Evolutionary conservation across 1,284 basidiomycete genomes (phyloP).

Genomic region (Pisolithus thermaeus): DNA sequence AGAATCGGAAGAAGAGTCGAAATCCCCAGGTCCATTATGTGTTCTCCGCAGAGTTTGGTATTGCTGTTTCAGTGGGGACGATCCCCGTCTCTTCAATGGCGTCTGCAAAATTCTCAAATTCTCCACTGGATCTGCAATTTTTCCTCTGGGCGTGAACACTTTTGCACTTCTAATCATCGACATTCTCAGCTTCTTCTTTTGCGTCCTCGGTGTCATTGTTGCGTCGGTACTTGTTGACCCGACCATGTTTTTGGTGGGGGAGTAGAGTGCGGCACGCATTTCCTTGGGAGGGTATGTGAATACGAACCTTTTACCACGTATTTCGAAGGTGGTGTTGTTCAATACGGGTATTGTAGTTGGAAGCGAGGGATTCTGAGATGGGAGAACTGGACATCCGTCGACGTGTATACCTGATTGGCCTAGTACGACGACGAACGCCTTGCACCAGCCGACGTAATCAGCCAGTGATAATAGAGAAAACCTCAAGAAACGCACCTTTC

Average conservation of each 20-base stretch:
- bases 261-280: conserved; percentile 44
- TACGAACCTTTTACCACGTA: conserved; percentile 60
- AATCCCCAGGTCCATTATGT: conserved; percentile 2
- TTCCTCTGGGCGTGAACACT: conserved; percentile 63
- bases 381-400: conserved; percentile 57
- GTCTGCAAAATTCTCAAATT: conserved; percentile 58
- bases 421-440: conserved; percentile 59
- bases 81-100: conserved; percentile 40
- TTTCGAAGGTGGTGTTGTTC: conserved; percentile 61
- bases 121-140: conserved; percentile 45
- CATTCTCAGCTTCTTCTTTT: conserved; percentile 46
- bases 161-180: conserved; percentile 70
- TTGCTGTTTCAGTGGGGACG: conserved; percentile 24
- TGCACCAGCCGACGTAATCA: not conserved
- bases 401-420: conserved; percentile 52
- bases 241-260: conserved; percentile 2
- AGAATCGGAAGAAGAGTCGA: too few relatives aligned
- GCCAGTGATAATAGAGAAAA: not conserved
- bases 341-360: conserved; percentile 54
- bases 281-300: conserved; percentile 72
- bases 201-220: conserved; percentile 29
- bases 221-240: not conserved
- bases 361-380: conserved; percentile 28
- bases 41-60: conserved; percentile 10
- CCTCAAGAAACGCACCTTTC: conserved; percentile 43